Evolutionary conservation across 164 flowering plant species (phyloP), one percentile per base, ranked within the genome.

Genomic region (Sedum album): DNA sequence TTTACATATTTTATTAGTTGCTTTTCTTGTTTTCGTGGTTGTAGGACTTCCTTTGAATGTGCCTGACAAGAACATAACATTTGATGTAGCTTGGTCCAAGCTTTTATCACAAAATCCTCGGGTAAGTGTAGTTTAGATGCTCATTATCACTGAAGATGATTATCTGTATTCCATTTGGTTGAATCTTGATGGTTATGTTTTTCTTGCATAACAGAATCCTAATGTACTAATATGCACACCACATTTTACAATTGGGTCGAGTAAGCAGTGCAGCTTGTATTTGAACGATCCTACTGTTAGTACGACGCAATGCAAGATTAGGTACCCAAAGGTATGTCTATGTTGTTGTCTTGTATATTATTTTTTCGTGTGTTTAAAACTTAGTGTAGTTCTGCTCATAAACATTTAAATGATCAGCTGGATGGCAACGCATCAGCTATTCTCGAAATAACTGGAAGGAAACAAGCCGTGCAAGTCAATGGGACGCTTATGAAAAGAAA

Each of bases 401-500:
- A n/a, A n/a, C n/a, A n/a, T n/a, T 73, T 79, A 71, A 73, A 80
- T 90, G 83, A 73, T 81, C 89, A 90, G 96, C 82, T 79, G 28
- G 90, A 85, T 11, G 86, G 83, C 53, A 68, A 70, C 71, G 70
- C 71, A 35, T 79, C 82, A 63, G 91, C 91, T 5, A 68, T 83
- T 69, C 85, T 92, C 67, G 98, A 92, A 75, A 83, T 81, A 75
- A 73, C 78, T 21, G 96, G 93, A 28, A 85, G 85, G 83, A 90
- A 90, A 79, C 96, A 96, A 67, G 72, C 81, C 36, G 91, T 92
- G 72, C 86, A 75, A 72, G 83, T 88, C 18, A 92, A 92, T 75
- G 93, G 95, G 65, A 75, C 72, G 48, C 35, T 60, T 36, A 70
- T 90, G 39, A 85, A 83, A 80, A 90, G 77, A 78, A 79, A 70